Conservation (phyloP, 2,329 filamentous ascomycete genomes). For the Trichophyton simii region DNA sequence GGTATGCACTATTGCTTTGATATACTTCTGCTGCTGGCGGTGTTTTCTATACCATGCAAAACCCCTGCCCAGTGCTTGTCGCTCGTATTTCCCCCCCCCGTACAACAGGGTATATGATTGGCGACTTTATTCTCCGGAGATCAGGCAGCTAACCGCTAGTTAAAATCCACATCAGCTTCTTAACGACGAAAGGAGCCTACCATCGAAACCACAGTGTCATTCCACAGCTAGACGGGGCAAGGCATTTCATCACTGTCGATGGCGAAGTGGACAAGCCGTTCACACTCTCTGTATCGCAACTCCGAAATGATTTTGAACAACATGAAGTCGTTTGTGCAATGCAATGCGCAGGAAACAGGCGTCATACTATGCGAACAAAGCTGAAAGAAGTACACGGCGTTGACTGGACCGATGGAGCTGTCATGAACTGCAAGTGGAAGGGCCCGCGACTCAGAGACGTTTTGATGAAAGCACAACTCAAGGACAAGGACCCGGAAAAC, state of each 20-base stretch:
- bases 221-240: constrained; percentile 33
- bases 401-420: constrained; percentile 48
- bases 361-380: constrained; percentile 48
- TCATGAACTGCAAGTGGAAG: constrained; percentile 49
- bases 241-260: constrained; percentile 36
- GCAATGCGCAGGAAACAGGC: constrained; percentile 49
- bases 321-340: constrained; percentile 45
- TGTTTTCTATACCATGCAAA: not conserved
- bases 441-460: constrained; percentile 44
- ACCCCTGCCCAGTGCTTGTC: not conserved
- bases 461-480: constrained; percentile 35
- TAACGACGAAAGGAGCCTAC: constrained; percentile 42
- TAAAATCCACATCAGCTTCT: constrained; percentile 29
- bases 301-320: constrained; percentile 39
- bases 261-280: constrained; percentile 37
- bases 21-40: not conserved
- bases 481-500: constrained; percentile 17
- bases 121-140: not conserved
- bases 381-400: constrained; percentile 48
- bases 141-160: not conserved
- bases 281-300: constrained; percentile 35
- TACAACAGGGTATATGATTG: not conserved
- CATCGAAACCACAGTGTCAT: constrained; percentile 48
- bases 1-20: constrained; percentile 7
- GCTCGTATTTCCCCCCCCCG: not conserved